Base-by-base conservation (phyloP, 352 stramenopile genomes). In the Phytophthora megakarya region DNA sequence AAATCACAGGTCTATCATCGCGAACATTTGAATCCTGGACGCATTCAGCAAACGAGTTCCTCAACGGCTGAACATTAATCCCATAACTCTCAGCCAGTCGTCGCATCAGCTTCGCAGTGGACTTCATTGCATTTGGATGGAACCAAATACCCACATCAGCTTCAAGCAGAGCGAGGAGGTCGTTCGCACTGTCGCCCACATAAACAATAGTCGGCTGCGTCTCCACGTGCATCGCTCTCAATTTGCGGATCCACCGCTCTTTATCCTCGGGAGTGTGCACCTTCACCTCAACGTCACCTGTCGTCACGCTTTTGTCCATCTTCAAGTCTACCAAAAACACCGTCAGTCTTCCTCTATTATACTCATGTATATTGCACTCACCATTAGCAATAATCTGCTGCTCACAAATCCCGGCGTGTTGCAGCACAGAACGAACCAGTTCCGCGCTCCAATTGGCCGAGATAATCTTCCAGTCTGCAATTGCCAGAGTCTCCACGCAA, bases 261-360 rank as follows among this genome's bases (percentile, higher is more conserved):
- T 93, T 93, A 60, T 93, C 79, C 12, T 38, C 32, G 12, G 82
- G 73, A 22, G 80, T 81, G 54, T 92, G 84, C 26, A 90, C 71
- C 1, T 59, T 39, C 9, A 93, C 25, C 0, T 71, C 22, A 15
- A 93, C 88, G 9, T 70, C 67, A 10, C 84, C 84, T 11, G 81
- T 91, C 5, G 81, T 75, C 30, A 81, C 23, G 4, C 63, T 69
- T 15, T 52, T 42, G 57, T 86, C 67, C 56, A 80, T 60, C 38
- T 67, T 66, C 32, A 93, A 38, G 19, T 92, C 84, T 90, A 53
- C 9, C 28, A 50, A 15, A 58, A 16, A 49, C 10, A 15, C 7
- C 26, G 51, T 39, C 37, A 61, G 11, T 55, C 39, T 26, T 57
- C 11, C 1, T 15, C 40, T 40, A 8, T 48, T 16, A n/a, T n/a